These are phyloP conservation scores for Aureobasidium sp. DNA, from an alignment of 2,329 filamentous ascomycete genomes.

Conservation along the genomic window DNA sequence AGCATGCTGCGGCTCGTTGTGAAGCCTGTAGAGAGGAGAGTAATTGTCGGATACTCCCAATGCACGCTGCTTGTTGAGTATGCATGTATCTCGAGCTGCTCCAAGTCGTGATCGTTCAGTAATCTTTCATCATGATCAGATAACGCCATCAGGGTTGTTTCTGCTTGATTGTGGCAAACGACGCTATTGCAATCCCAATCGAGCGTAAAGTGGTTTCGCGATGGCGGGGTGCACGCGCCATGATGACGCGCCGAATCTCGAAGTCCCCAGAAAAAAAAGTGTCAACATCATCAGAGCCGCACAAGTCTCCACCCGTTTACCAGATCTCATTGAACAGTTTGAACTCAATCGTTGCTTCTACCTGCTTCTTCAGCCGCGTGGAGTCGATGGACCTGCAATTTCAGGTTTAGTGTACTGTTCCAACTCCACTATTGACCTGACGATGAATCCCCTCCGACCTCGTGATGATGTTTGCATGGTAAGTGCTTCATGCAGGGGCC, in stretches of 20 bases:
- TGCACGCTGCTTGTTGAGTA: neutral
- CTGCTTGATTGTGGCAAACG: neutral
- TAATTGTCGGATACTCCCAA: neutral
- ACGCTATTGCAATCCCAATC: neutral
- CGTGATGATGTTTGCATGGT: neutral
- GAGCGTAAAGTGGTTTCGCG: constrained; percentile 3
- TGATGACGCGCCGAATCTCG: neutral
- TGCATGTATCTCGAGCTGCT: no score
- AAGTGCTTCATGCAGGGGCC: constrained; percentile 11
- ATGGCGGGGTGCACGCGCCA: neutral
- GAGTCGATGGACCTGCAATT: neutral
- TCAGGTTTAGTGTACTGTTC: neutral
- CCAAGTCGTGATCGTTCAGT: neutral
- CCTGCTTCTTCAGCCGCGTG: neutral
- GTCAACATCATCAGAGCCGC: constrained; percentile 1
- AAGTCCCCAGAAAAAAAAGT: neutral
- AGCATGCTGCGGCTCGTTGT: neutral
- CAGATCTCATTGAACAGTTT: constrained; percentile 2
- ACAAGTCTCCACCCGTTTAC: neutral
- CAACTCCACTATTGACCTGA: neutral
- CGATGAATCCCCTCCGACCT: neutral
- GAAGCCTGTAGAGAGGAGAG: neutral
- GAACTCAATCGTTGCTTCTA: neutral
- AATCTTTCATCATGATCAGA: neutral
- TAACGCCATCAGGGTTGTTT: constrained; percentile 4